Evolutionary conservation across 2,329 filamentous ascomycete genomes (phyloP).

Genomic region (Bipolaris zeicola): DNA sequence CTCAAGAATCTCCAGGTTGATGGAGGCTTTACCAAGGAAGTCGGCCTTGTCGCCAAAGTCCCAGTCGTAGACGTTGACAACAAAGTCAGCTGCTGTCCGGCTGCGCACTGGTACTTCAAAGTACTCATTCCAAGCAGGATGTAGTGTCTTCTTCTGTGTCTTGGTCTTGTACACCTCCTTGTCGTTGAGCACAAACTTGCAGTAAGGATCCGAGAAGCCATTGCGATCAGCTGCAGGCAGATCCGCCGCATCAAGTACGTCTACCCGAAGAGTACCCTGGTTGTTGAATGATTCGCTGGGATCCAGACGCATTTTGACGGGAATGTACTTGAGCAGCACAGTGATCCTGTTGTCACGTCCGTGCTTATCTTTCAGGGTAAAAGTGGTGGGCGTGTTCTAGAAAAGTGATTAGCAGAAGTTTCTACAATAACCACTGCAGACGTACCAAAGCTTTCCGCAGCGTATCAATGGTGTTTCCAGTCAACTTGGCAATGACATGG

Average conservation of each 20-base stretch:
- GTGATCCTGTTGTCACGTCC: constrained; percentile 79
- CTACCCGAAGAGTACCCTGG: constrained; percentile 93
- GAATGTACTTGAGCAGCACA: constrained; percentile 92
- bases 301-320: constrained; percentile 91
- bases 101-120: constrained; percentile 86
- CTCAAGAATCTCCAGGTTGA: constrained; percentile 79
- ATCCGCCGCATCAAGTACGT: constrained; percentile 82
- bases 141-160: constrained; percentile 93
- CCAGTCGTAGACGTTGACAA: constrained; percentile 87
- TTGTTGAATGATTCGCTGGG: constrained; percentile 98
- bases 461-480: constrained; percentile 83
- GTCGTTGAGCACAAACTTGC: constrained; percentile 89
- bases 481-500: constrained; percentile 78
- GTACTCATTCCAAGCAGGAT: constrained; percentile 94
- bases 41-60: constrained; percentile 96
- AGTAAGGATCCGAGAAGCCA: constrained; percentile 96
- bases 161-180: constrained; percentile 95
- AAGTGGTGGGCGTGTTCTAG: constrained; percentile 84
- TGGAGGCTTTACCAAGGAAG: constrained; percentile 76
- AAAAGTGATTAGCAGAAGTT: constrained; percentile 13
- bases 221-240: constrained; percentile 95
- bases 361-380: constrained; percentile 78
- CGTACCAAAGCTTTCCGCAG: constrained; percentile 84
- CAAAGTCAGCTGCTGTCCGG: constrained; percentile 82
- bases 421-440: constrained; percentile 24